These are phyloP conservation scores for Epichloe uncinata DNA, from an alignment of 2,329 filamentous ascomycete genomes.

Conservation along the genomic window DNA sequence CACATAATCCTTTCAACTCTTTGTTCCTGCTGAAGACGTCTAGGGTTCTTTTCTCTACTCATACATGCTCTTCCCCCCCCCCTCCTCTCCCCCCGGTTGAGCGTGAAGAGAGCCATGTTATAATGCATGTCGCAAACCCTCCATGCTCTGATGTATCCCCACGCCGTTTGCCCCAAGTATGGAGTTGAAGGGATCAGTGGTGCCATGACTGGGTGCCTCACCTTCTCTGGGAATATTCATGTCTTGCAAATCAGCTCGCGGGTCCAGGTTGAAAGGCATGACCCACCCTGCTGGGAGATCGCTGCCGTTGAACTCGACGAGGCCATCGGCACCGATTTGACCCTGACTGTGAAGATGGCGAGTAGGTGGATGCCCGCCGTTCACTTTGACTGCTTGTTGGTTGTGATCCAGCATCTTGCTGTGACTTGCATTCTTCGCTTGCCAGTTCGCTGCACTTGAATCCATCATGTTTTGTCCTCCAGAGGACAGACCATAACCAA, in stretches of 20 bases:
- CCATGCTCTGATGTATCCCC: conserved; percentile 21
- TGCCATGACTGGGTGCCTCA: conserved; percentile 2
- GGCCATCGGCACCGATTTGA: conserved; percentile 9
- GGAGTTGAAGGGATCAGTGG: conserved; percentile 32
- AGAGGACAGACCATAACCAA: conserved; percentile 27
- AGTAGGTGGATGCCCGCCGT: conserved; percentile 14
- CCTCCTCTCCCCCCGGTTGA: no score
- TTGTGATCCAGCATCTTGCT: conserved; percentile 8
- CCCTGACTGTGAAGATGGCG: conserved; percentile 12
- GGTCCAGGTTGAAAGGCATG: conserved; percentile 83
- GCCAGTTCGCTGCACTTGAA: conserved; percentile 14
- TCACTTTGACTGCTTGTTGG: conserved; percentile 16
- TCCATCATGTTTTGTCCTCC: conserved; percentile 24
- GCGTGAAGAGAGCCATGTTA: conserved; percentile 6
- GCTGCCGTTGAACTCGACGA: conserved; percentile 17
- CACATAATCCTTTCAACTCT: not conserved
- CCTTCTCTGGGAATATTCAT: conserved; percentile 27
- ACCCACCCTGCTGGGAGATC: conserved; percentile 67
- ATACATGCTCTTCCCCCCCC: not conserved
- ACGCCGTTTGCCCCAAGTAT: conserved; percentile 31
- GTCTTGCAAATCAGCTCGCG: conserved; percentile 46
- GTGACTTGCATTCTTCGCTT: not conserved
- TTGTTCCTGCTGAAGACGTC: not conserved
- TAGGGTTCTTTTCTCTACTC: not conserved
- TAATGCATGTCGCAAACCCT: conserved; percentile 19